Conservation (phyloP, 495 filamentous ascomycete species). For the Friedmanniomyces endolithicus region DNA sequence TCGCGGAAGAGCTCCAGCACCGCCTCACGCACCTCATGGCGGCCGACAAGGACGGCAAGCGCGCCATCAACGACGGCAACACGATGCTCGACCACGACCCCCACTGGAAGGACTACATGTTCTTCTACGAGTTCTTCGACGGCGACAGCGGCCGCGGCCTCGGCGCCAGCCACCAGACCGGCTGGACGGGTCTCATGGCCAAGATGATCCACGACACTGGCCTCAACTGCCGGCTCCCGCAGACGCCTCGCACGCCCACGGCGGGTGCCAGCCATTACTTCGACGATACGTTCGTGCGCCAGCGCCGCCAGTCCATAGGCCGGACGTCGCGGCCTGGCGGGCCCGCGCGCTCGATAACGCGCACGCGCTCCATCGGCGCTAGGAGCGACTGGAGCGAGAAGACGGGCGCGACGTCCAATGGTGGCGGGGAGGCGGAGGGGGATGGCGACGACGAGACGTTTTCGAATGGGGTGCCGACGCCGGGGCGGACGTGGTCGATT, state of each 20-base stretch:
- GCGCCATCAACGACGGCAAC: constrained; percentile 71
- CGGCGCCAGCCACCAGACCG: constrained; percentile 88
- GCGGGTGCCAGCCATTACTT: constrained; percentile 84
- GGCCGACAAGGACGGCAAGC: constrained; percentile 65
- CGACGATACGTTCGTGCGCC: constrained; percentile 70
- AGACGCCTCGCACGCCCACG: constrained; percentile 78
- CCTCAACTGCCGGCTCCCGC: constrained; percentile 79
- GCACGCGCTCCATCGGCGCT: constrained; percentile 68
- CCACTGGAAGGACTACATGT: constrained; percentile 84
- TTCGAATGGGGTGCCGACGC: constrained; percentile 5
- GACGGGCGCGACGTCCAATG: constrained; percentile 34
- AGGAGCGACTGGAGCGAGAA: constrained; percentile 64
- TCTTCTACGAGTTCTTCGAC: constrained; percentile 97
- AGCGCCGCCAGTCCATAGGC: constrained; percentile 29
- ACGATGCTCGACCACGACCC: constrained; percentile 80
- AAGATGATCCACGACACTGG: constrained; percentile 96
- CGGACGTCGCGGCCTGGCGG: constrained; percentile 22
- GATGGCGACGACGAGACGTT: constrained; percentile 11
- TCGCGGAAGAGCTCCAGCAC: constrained; percentile 95
- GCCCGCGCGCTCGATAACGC: constrained; percentile 66
- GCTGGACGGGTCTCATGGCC: constrained; percentile 93
- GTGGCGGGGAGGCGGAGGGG: constrained; percentile 25
- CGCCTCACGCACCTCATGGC: constrained; percentile 85
- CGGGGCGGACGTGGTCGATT: constrained; percentile 17
- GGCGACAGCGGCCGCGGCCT: constrained; percentile 80